A percentile compares a stretch with the other conserved stretches of the same genome.
Evolutionary conservation across 1,139 yeast species (phyloP).

Genomic region (Debaryomycetaceae sp.): DNA sequence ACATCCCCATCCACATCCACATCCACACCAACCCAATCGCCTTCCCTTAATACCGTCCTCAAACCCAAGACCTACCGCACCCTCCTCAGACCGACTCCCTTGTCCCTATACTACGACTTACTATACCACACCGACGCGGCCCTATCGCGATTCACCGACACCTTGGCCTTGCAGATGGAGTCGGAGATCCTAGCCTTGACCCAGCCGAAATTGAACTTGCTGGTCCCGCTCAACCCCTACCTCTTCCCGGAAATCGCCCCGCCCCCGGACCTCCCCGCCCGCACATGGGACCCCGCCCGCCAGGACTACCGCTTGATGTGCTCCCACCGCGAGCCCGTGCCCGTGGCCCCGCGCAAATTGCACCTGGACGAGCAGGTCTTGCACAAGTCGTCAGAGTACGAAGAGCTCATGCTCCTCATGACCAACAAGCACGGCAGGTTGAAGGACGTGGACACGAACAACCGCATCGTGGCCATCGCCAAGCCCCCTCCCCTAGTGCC

Average conservation of each 20-base stretch:
- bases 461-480: conserved; percentile 32
- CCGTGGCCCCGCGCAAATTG: conserved; percentile 31
- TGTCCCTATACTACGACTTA: conserved; percentile 76
- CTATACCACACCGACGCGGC: conserved; percentile 73
- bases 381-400: conserved; percentile 81
- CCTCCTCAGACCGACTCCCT: conserved; percentile 66
- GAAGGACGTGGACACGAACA: conserved; percentile 29
- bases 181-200: conserved; percentile 73
- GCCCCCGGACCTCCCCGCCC: conserved; percentile 33
- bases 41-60: conserved; percentile 5
- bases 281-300: conserved; percentile 27
- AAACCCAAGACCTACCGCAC: conserved; percentile 68
- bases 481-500: conserved; percentile 13
- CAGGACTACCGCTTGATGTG: conserved; percentile 23
- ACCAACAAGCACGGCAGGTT: conserved; percentile 29
- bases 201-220: conserved; percentile 62
- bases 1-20: conserved; percentile 2
- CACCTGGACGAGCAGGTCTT: conserved; percentile 36
- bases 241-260: conserved; percentile 38
- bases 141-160: conserved; percentile 69
- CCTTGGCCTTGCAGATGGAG: conserved; percentile 67
- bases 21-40: conserved; percentile 1
- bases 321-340: conserved; percentile 37
- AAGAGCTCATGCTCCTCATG: conserved; percentile 65
- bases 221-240: conserved; percentile 65